Conservation (phyloP, 352 stramenopile genomes). For the Phytophthora europaea region DNA sequence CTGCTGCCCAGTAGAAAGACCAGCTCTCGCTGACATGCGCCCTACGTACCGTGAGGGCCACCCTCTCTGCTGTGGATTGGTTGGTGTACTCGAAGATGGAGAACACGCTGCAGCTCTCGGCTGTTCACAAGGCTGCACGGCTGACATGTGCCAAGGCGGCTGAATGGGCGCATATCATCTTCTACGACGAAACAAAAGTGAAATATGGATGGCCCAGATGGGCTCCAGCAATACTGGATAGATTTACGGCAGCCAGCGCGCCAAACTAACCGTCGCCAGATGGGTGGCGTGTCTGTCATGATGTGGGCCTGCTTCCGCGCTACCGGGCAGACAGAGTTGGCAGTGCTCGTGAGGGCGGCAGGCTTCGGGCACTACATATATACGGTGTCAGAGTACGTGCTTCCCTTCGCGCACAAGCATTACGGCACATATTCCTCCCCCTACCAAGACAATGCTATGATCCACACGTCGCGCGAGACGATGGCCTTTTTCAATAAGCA, state of each 20-base stretch:
- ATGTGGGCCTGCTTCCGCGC: background rate
- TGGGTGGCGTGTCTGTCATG: background rate
- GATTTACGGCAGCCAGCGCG: background rate
- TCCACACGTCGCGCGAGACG: too few relatives aligned
- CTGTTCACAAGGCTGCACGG: background rate
- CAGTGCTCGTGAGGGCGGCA: background rate
- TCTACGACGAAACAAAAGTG: background rate
- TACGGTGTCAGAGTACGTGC: too few relatives aligned
- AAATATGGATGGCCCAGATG: background rate
- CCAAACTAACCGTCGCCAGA: background rate
- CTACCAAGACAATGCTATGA: too few relatives aligned
- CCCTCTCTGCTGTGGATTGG: background rate
- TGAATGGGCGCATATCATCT: slow-evolving; percentile 1
- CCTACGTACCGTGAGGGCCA: background rate
- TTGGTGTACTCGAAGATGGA: background rate
- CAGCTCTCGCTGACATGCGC: background rate
- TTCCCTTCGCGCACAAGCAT: background rate
- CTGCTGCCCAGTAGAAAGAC: background rate
- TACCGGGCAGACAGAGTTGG: background rate
- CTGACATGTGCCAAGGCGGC: background rate
- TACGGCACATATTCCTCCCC: too few relatives aligned
- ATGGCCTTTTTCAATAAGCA: too few relatives aligned
- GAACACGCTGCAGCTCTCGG: background rate
- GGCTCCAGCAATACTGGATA: background rate
- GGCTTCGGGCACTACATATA: too few relatives aligned